phyloP scores from a whole-genome alignment of 257 asterid species.

The Petunia secreta region DNA sequence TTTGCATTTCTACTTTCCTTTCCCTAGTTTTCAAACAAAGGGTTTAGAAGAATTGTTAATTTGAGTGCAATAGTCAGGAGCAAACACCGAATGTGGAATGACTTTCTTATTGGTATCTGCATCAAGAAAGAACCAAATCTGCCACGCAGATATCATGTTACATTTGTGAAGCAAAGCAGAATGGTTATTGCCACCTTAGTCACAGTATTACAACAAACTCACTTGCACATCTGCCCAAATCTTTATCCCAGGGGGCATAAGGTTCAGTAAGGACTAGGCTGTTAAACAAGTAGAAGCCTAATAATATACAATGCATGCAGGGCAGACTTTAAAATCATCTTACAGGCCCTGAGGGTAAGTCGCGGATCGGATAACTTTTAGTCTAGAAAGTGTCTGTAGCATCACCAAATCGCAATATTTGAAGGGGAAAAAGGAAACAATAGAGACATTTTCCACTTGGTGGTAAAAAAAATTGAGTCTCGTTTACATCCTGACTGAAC shows the following conservation, averaged over 20 bases:
- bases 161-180: conserved; percentile 2
- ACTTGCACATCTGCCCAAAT: not conserved
- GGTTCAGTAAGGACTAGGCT: conserved; percentile 10
- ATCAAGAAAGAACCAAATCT: conserved; percentile 20
- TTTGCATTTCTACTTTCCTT: not conserved
- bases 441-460: conserved; percentile 9
- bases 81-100: too few relatives aligned
- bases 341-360: conserved; percentile 27
- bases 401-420: not conserved
- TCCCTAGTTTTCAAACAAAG: not conserved
- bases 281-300: conserved; percentile 31
- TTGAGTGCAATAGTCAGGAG: too few relatives aligned
- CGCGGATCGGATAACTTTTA: not conserved
- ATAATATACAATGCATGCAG: conserved; percentile 23
- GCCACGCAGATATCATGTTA: not conserved
- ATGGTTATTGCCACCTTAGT: conserved; percentile 17
- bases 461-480: not conserved
- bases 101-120: not conserved
- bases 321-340: conserved; percentile 29
- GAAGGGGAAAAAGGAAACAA: conserved; percentile 19
- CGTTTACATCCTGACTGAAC: conserved; percentile 39
- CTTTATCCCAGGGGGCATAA: not conserved
- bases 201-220: conserved; percentile 23
- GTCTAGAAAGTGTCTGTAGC: not conserved
- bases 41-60: not conserved